Conservation (phyloP, 106 monocot species). For the Dendrobium nobile region DNA sequence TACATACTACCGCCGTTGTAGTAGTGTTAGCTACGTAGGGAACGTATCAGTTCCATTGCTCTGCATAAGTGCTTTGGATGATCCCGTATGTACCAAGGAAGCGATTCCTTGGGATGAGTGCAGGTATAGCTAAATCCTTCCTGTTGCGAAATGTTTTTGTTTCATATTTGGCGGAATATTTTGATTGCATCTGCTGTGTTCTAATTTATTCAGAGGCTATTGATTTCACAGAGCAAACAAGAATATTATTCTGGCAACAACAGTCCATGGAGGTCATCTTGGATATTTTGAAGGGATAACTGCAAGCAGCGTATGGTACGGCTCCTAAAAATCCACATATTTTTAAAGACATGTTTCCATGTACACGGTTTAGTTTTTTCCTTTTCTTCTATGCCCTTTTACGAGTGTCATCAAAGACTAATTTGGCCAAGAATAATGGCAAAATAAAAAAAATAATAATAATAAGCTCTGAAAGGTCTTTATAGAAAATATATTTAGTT, state of each 20-base stretch:
- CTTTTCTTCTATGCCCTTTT: too few relatives aligned
- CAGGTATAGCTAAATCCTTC: conserved; percentile 32
- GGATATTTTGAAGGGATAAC: conserved; percentile 82
- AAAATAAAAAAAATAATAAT: too few relatives aligned
- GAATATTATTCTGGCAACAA: conserved; percentile 84
- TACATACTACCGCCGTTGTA: conserved; percentile 80
- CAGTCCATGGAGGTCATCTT: conserved; percentile 84
- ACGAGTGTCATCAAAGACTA: too few relatives aligned
- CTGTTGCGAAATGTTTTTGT: neutral
- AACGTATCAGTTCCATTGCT: conserved; percentile 70
- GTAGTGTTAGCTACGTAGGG: conserved; percentile 65
- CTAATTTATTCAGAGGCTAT: neutral
- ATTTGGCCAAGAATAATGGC: too few relatives aligned
- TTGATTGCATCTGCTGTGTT: neutral
- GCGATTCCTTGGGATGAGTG: conserved; percentile 99
- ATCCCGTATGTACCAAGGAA: conserved; percentile 91
- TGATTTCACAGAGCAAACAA: conserved; percentile 56
- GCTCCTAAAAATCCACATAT: neutral
- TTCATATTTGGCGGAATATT: neutral
- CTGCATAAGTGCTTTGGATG: conserved; percentile 88
- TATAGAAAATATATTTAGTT: neutral
- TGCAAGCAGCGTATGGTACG: conserved; percentile 69
- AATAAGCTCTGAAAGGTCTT: neutral
- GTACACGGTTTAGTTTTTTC: too few relatives aligned
- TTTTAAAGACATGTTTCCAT: too few relatives aligned